These are phyloP conservation scores for Penicillium sp. DNA, from an alignment of 2,329 filamentous ascomycete species.

Conservation along the genomic window DNA sequence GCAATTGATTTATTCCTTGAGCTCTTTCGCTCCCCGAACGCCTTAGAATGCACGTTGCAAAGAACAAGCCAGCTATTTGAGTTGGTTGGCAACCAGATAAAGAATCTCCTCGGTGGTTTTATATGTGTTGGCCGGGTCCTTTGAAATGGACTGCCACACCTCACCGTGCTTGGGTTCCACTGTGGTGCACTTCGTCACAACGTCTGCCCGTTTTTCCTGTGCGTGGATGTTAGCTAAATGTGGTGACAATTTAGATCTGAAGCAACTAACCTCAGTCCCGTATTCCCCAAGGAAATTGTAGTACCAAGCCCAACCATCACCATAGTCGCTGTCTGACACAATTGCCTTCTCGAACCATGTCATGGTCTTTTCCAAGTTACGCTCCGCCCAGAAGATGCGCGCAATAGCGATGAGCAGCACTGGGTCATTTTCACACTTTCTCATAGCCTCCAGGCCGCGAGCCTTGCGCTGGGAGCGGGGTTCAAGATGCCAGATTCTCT, in stretches of 20 bases:
- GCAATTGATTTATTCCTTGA: slow-evolving; percentile 2
- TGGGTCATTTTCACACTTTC: slow-evolving; percentile 92
- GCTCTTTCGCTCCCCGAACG: slow-evolving; percentile 4
- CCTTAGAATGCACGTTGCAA: slow-evolving; percentile 10
- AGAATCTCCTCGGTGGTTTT: slow-evolving; percentile 79
- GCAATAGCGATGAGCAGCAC: slow-evolving; percentile 88
- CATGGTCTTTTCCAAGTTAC: slow-evolving; percentile 88
- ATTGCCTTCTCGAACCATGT: slow-evolving; percentile 98
- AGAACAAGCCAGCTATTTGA: slow-evolving; percentile 21
- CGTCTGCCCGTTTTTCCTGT: slow-evolving; percentile 81
- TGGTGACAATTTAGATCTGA: neutral
- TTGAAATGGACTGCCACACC: slow-evolving; percentile 82
- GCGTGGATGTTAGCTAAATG: slow-evolving; percentile 4
- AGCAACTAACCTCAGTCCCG: slow-evolving; percentile 68
- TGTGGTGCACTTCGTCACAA: slow-evolving; percentile 75
- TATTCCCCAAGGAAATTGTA: slow-evolving; percentile 91
- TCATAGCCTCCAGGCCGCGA: slow-evolving; percentile 88
- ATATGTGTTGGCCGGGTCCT: slow-evolving; percentile 79
- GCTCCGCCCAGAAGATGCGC: slow-evolving; percentile 93
- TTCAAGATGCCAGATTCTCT: slow-evolving; percentile 95
- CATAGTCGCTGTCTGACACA: slow-evolving; percentile 79
- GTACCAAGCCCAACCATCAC: slow-evolving; percentile 98
- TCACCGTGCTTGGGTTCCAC: slow-evolving; percentile 93
- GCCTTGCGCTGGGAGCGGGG: slow-evolving; percentile 89
- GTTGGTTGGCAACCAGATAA: slow-evolving; percentile 67